Percentiles rank a stretch among this genome's conserved stretches.
phyloP scores from a whole-genome alignment of 306 rosid species.

The Clitoria ternatea region DNA sequence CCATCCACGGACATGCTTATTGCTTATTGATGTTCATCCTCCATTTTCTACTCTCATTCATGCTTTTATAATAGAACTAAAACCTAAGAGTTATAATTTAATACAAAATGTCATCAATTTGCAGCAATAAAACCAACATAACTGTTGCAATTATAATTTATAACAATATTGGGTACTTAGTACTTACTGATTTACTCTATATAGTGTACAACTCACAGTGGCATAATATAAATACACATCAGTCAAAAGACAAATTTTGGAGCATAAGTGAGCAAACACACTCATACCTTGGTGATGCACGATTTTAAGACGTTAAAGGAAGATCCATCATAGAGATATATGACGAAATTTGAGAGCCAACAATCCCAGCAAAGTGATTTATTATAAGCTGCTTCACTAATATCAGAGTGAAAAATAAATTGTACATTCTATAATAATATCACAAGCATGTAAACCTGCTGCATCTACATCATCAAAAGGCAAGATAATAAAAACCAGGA shows the following conservation, averaged over 20 bases:
- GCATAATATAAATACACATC: neutral
- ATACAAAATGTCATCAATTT: neutral
- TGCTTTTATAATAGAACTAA: neutral
- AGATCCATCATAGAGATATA: neutral
- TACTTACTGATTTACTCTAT: neutral
- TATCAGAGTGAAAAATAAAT: slow-evolving; percentile 29
- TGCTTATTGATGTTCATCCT: neutral
- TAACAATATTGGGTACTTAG: neutral
- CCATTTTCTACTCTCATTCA: neutral
- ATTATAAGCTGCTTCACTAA: slow-evolving; percentile 32
- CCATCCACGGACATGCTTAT: neutral
- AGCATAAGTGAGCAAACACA: neutral
- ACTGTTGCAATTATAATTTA: neutral
- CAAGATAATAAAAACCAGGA: slow-evolving; percentile 25
- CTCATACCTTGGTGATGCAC: slow-evolving; percentile 7
- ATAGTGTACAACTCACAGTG: neutral
- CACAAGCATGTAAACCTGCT: slow-evolving; percentile 22
- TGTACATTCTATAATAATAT: slow-evolving; percentile 38
- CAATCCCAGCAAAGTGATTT: slow-evolving; percentile 31
- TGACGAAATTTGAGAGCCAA: slow-evolving; percentile 4
- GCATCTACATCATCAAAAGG: slow-evolving; percentile 28
- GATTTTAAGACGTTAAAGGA: neutral
- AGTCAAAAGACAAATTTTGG: neutral
- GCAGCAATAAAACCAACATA: slow-evolving; percentile 1
- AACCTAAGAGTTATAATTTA: neutral